Percentiles rank a stretch among this genome's conserved stretches.
Conservation (phyloP, 768 basidiomycete genomes). For the Kwoniella dendrophila region DNA sequence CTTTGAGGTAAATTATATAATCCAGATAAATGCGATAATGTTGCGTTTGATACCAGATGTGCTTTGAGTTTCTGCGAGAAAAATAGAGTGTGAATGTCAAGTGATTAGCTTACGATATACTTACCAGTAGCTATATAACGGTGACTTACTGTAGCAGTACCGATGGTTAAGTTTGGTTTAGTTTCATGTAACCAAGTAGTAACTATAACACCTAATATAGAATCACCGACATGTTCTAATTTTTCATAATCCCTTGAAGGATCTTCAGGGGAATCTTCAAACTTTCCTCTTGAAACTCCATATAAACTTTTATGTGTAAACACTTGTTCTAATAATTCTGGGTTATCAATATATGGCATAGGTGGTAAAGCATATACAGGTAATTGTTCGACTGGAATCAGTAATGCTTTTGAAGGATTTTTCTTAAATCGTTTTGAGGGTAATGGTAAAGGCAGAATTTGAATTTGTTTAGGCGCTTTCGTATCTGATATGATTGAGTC, state of each 20-base stretch:
- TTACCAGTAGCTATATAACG: not conserved
- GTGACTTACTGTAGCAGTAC: slow-evolving; percentile 42
- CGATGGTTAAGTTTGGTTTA: slow-evolving; percentile 45
- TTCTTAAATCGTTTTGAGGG: slow-evolving; percentile 49
- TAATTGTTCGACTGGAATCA: slow-evolving; percentile 48
- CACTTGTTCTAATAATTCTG: slow-evolving; percentile 36
- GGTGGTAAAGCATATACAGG: slow-evolving; percentile 51
- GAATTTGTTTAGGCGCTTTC: slow-evolving; percentile 13
- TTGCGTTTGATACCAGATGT: slow-evolving; percentile 49
- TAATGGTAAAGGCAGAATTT: slow-evolving; percentile 38
- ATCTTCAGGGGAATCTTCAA: slow-evolving; percentile 40
- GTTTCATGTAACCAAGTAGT: slow-evolving; percentile 51
- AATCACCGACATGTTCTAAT: slow-evolving; percentile 53
- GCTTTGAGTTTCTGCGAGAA: slow-evolving; percentile 50
- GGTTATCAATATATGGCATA: slow-evolving; percentile 37
- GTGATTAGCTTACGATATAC: not conserved
- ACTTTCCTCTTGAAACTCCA: slow-evolving; percentile 30
- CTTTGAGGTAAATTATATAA: slow-evolving; percentile 48
- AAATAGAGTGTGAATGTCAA: not conserved
- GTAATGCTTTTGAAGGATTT: slow-evolving; percentile 30
- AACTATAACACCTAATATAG: slow-evolving; percentile 48
- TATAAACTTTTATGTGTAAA: slow-evolving; percentile 46
- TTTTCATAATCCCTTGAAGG: slow-evolving; percentile 51
- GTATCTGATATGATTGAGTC: not conserved
- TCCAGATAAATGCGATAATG: slow-evolving; percentile 47